These are phyloP conservation scores for Entoloma clypeatum DNA, from an alignment of 1,284 basidiomycete species.

Conservation along the genomic window DNA sequence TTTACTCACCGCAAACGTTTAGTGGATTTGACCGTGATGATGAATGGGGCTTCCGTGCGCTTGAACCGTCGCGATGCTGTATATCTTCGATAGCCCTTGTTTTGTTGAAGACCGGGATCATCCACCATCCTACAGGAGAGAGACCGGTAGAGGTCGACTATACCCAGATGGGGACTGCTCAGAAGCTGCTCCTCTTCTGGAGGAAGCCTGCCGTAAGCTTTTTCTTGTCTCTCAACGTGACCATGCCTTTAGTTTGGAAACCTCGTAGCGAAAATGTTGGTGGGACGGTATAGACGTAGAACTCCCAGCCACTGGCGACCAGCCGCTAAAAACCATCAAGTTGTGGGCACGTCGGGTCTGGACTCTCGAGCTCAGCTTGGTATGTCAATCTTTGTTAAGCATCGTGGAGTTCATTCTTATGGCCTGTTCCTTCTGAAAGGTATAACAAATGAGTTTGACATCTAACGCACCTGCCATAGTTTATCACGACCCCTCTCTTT, in stretches of 20 bases:
- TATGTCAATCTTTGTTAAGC: constrained; percentile 40
- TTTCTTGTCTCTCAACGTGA: constrained; percentile 11
- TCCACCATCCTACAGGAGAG: constrained; percentile 66
- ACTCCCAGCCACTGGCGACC: constrained; percentile 51
- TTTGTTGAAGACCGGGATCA: constrained; percentile 94
- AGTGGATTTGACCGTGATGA: constrained; percentile 97
- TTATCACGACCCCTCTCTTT: too few species aligned
- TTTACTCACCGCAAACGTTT: constrained; percentile 12
- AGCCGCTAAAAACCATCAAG: constrained; percentile 63
- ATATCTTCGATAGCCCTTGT: constrained; percentile 98
- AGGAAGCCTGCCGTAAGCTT: constrained; percentile 92
- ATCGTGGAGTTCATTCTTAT: constrained; percentile 1
- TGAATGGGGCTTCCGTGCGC: constrained; percentile 94
- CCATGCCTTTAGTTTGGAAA: constrained; percentile 8
- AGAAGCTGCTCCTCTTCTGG: constrained; percentile 98
- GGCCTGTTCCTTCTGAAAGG: constrained; percentile 8
- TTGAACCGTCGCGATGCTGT: constrained; percentile 94
- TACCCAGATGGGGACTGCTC: constrained; percentile 93
- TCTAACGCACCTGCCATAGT: too few species aligned
- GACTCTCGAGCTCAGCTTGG: constrained; percentile 95
- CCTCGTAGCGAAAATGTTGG: constrained; percentile 95
- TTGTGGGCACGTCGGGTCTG: constrained; percentile 98
- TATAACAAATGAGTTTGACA: constrained; percentile 11
- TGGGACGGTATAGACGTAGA: constrained; percentile 98
- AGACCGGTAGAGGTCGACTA: constrained; percentile 80